phyloP scores from a whole-genome alignment of 192 early-diverging fungal genomes.

The Entophlyctis luteolus region DNA sequence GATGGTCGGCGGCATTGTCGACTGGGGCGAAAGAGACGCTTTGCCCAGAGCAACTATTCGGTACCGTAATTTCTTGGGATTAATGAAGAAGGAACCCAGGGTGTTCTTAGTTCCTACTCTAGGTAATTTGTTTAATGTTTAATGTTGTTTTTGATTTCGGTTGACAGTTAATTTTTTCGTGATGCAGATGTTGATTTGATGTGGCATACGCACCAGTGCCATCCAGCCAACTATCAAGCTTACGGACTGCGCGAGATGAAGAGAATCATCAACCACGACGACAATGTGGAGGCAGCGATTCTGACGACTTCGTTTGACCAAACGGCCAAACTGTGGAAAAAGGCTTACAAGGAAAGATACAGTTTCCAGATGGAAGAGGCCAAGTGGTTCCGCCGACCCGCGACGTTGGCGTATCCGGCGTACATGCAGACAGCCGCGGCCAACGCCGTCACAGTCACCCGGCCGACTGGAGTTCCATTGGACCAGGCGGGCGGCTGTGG shows the following conservation, averaged over 20 bases:
- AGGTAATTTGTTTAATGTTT: slow-evolving; percentile 21
- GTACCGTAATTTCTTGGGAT: slow-evolving; percentile 45
- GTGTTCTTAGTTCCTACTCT: slow-evolving; percentile 56
- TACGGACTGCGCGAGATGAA: slow-evolving; percentile 44
- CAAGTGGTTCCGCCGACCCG: slow-evolving; percentile 1
- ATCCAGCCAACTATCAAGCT: slow-evolving; percentile 49
- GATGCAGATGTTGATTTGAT: slow-evolving; percentile 56
- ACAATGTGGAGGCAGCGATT: slow-evolving; percentile 40
- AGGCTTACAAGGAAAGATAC: slow-evolving; percentile 34
- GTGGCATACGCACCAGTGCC: slow-evolving; percentile 69
- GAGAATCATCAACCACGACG: slow-evolving; percentile 63
- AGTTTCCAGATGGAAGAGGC: slow-evolving; percentile 1
- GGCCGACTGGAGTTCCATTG: not conserved
- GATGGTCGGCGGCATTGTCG: slow-evolving; percentile 40
- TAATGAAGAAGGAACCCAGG: slow-evolving; percentile 37
- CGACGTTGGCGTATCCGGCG: slow-evolving; percentile 11
- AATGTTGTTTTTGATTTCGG: not conserved
- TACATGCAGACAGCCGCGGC: slow-evolving; percentile 2
- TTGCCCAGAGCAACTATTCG: slow-evolving; percentile 34
- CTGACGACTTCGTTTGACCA: slow-evolving; percentile 41
- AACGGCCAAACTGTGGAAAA: slow-evolving; percentile 50
- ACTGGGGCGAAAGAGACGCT: slow-evolving; percentile 25
- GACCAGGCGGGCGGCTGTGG: slow-evolving; percentile 19
- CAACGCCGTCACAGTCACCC: not conserved
- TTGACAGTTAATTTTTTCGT: not conserved